A percentile compares a stretch with the other conserved stretches of the same genome.
Conservation (phyloP, 495 filamentous ascomycete species). For the Umbilicaria muhlenbergii region DNA sequence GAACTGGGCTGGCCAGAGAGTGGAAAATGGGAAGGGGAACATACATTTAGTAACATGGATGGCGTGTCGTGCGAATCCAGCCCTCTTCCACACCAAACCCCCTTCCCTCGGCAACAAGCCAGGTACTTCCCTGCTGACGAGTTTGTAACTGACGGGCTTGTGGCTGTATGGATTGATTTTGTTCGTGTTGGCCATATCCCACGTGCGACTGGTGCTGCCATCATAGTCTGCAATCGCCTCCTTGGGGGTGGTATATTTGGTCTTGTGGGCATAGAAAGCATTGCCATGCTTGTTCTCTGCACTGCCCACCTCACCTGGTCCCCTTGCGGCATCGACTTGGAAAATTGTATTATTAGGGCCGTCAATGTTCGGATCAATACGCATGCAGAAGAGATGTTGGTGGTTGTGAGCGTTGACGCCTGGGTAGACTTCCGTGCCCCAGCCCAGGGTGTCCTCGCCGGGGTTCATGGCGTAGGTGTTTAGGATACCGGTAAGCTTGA, state of each 20-base stretch:
- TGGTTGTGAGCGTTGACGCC: slow-evolving; percentile 74
- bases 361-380: slow-evolving; percentile 80
- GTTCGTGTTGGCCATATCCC: slow-evolving; percentile 81
- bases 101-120: slow-evolving; percentile 67
- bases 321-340: slow-evolving; percentile 56
- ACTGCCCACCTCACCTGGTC: slow-evolving; percentile 55
- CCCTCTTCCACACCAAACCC: slow-evolving; percentile 82
- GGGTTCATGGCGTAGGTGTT: slow-evolving; percentile 82
- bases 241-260: slow-evolving; percentile 57
- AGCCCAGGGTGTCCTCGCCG: slow-evolving; percentile 73
- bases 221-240: slow-evolving; percentile 71
- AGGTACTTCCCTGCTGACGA: slow-evolving; percentile 76
- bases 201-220: slow-evolving; percentile 62
- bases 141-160: slow-evolving; percentile 81
- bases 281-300: slow-evolving; percentile 84
- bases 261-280: slow-evolving; percentile 85
- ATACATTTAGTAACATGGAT: slow-evolving; percentile 85
- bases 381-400: slow-evolving; percentile 90
- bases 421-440: slow-evolving; percentile 88
- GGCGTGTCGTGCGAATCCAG: slow-evolving; percentile 81
- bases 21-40: slow-evolving; percentile 14
- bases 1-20: not conserved
- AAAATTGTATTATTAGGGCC: slow-evolving; percentile 76
- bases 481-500: slow-evolving; percentile 89
- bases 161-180: slow-evolving; percentile 73